Evolutionary conservation across 2,329 filamentous ascomycete genomes (phyloP), one percentile per base, ranked within the genome.

Genomic region (Cladophialophora chaetospira): DNA sequence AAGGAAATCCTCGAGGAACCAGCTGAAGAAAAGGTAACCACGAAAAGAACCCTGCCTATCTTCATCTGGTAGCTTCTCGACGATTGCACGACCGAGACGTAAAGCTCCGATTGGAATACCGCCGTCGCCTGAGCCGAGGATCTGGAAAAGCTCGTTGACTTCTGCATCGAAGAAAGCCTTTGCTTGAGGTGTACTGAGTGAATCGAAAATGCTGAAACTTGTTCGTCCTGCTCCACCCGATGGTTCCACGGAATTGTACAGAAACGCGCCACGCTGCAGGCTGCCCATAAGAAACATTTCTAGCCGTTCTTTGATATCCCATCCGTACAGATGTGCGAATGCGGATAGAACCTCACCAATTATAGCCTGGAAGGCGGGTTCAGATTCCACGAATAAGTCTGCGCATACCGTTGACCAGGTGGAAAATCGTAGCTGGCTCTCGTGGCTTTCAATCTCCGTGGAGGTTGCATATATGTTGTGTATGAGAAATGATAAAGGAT

Each of bases 201-300:
- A 83, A 56, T 76, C 74, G 56, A 71, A 68, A 61, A 86, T 86
- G 76, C 89, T 88, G 61, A 53, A 35, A 45, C 48, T 33, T 31
- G 40, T 55, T 23, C 48, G 47, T 8, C 85, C 31, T 86, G 83
- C 61, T 88, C 82, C 29, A 10, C 15, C 17, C 66, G 90, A 88
- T 68, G 91, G 88, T 71, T 92, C 89, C 67, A 89, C 86, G 68
- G 88, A 87, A 68, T 96, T 91, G 65, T 97, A 79, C 55, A 97
- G 79, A 69, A 97, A 97, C 35, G 91, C 88, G 64, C 94, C 94
- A 66, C 95, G 89, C 73, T 96, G 90, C 28, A 99, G 82, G 58
- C 95, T 90, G 70, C 94, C 89, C 89, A 96, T 94, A 10, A 99
- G 82, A 71, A 93, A 97, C 74, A 91, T 88, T 74, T 97, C 92